phyloP scores from a whole-genome alignment of 1,284 basidiomycete genomes.

The Ceratobasidium sp. region DNA sequence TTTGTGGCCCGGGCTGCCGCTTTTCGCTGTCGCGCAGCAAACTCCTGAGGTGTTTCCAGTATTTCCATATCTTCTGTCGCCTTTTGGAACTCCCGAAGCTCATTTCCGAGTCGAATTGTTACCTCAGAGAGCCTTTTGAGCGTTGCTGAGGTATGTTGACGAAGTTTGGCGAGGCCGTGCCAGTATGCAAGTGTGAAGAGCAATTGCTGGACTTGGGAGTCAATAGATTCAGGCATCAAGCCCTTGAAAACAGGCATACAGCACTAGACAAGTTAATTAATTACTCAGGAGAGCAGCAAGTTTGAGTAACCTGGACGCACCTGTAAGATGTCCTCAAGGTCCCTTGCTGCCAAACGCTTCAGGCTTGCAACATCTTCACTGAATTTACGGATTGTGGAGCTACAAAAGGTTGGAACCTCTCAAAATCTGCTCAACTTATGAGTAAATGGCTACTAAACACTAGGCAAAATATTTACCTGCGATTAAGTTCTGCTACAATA shows the following conservation, averaged over 20 bases:
- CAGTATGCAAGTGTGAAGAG: constrained; percentile 17
- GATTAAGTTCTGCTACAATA: constrained; percentile 38
- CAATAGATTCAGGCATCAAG: constrained; percentile 52
- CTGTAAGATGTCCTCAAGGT: constrained; percentile 46
- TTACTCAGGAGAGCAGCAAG: background rate
- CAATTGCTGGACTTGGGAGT: constrained; percentile 1
- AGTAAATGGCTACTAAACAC: too few species aligned
- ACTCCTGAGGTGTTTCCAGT: constrained; percentile 54
- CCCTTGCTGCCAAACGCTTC: constrained; percentile 46
- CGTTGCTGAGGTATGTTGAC: constrained; percentile 20
- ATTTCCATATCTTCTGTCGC: constrained; percentile 52
- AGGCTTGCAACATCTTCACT: constrained; percentile 45
- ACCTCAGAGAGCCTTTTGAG: constrained; percentile 4
- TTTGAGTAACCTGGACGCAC: background rate
- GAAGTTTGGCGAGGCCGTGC: constrained; percentile 17
- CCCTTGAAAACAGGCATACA: constrained; percentile 59
- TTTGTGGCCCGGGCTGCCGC: constrained; percentile 2
- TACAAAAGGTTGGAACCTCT: constrained; percentile 41
- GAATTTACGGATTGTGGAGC: constrained; percentile 46
- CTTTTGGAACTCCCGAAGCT: constrained; percentile 51
- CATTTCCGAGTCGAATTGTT: constrained; percentile 52
- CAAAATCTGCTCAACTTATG: constrained; percentile 33
- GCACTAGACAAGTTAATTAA: constrained; percentile 52
- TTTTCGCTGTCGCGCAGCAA: constrained; percentile 47
- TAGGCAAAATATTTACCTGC: constrained; percentile 1